Conservation (phyloP, 371 early-diverging fungal species). For the Mucor piriformis region DNA sequence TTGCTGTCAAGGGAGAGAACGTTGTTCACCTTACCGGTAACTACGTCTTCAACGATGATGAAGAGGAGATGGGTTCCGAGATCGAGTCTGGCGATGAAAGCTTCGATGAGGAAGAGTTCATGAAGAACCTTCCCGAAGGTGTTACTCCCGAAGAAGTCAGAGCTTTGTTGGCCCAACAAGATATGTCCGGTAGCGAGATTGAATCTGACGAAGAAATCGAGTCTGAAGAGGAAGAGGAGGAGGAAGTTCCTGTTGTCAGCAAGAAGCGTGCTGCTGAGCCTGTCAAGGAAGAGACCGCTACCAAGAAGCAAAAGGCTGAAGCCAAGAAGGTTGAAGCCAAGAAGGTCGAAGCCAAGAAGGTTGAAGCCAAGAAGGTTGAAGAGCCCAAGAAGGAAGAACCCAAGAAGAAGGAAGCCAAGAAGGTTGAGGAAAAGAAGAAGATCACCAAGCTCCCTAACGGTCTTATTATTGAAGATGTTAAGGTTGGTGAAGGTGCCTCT, state of each 20-base stretch:
- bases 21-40: conserved; percentile 79
- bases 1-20: conserved; percentile 61
- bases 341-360: conserved; percentile 41
- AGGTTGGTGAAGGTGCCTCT: conserved; percentile 72
- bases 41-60: conserved; percentile 57
- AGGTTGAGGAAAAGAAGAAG: conserved; percentile 42
- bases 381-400: conserved; percentile 34
- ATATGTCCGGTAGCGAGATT: conserved; percentile 49
- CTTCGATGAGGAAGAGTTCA: conserved; percentile 46
- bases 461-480: conserved; percentile 80
- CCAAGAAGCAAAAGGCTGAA: conserved; percentile 45
- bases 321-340: conserved; percentile 36
- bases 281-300: conserved; percentile 30
- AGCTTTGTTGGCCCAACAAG: conserved; percentile 18
- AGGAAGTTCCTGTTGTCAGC: conserved; percentile 37
- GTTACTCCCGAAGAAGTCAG: conserved; percentile 10
- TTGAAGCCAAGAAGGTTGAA: conserved; percentile 52
- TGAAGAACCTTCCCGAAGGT: conserved; percentile 18
- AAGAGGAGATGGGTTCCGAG: conserved; percentile 35
- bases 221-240: conserved; percentile 26
- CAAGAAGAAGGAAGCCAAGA: conserved; percentile 44
- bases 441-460: conserved; percentile 68
- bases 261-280: conserved; percentile 44
- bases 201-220: conserved; percentile 46
- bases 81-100: conserved; percentile 35